Evolutionary conservation across 1,284 basidiomycete genomes (phyloP), one percentile per base, ranked within the genome.

Genomic region (Wolfiporia cocos): DNA sequence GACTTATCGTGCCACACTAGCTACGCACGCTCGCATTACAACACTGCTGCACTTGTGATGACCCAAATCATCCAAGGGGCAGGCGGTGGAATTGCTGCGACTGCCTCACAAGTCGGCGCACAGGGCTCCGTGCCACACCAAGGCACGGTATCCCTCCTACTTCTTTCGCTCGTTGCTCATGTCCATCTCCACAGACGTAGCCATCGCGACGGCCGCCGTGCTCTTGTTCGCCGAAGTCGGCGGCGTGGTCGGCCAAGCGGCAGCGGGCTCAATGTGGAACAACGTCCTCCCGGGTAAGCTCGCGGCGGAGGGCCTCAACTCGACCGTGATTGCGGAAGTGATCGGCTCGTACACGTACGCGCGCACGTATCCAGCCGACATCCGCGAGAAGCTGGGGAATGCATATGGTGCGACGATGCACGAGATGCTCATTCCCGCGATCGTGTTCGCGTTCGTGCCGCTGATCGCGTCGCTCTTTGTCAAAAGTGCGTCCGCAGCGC

Each of bases 181-280:
- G 9, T 28, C 26, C 26, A 7, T 7, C 14, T 28, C 30, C 20
- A 61, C 66, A 21, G 87, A 92, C 52, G 80, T 92, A 17, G 90
- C 87, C 0, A 81, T 84, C 50, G 84, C 85, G 41, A 92, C 86
- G 4, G 90, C 91, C 1, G 70, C 92, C 48, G 78, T 92, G 12
- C 68, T 92, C 24, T 72, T 93, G 29, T 73, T 87, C 53, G 83
- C 85, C 9, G 87, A 92, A 60, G 81, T 89, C 47, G 88, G 87
- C 34, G 81, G 80, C 15, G 76, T 77, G 1, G 70, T 86, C 15
- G 86, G 87, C n/a, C 74, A 68, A 20, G 82, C 82, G 5, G 7
- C 47, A 74, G 74, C 74, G 38, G 74, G 74, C 9, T 71, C 76
- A 22, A 72, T 84, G 47, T 83, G 80, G 73, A 70, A 72, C 15